Percentiles rank a stretch among this genome's conserved stretches.
These are phyloP conservation scores for Amphirosellinia nigrospora DNA, from an alignment of 495 filamentous ascomycete genomes.

Conservation along the genomic window DNA sequence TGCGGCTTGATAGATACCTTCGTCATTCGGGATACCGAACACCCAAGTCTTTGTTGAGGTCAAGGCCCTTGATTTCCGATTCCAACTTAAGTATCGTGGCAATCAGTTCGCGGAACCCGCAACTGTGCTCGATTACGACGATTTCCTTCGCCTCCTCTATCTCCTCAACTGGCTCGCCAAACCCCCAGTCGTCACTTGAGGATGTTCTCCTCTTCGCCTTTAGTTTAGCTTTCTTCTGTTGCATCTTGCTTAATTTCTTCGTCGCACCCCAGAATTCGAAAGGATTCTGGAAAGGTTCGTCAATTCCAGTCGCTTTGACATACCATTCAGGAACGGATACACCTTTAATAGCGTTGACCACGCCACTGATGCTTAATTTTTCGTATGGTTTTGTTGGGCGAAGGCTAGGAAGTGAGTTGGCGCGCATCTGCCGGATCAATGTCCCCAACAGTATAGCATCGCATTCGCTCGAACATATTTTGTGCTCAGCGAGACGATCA, in stretches of 20 bases:
- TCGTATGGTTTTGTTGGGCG: constrained; percentile 12
- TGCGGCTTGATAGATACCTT: too few relatives aligned
- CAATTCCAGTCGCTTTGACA: background rate
- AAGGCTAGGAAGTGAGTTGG: constrained; percentile 11
- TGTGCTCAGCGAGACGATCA: constrained; percentile 3
- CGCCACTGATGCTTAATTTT: constrained; percentile 1
- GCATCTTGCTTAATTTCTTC: background rate
- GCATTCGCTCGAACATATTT: background rate
- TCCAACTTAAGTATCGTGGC: background rate
- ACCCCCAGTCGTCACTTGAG: background rate
- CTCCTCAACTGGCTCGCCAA: background rate
- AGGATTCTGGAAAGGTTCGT: background rate
- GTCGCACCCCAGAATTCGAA: constrained; percentile 12
- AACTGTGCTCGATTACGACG: constrained; percentile 2
- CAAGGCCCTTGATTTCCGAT: constrained; percentile 6
- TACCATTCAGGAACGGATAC: constrained; percentile 10
- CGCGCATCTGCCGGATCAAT: constrained; percentile 15
- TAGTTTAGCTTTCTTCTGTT: background rate
- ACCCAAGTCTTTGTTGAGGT: constrained; percentile 2
- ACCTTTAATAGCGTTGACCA: background rate
- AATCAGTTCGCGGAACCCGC: constrained; percentile 11
- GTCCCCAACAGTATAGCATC: constrained; percentile 12
- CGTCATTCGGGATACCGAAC: background rate
- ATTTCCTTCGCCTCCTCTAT: background rate
- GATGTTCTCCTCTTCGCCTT: background rate